Base-by-base conservation (phyloP, 371 early-diverging fungal genomes). In the Mortierella sp. region DNA sequence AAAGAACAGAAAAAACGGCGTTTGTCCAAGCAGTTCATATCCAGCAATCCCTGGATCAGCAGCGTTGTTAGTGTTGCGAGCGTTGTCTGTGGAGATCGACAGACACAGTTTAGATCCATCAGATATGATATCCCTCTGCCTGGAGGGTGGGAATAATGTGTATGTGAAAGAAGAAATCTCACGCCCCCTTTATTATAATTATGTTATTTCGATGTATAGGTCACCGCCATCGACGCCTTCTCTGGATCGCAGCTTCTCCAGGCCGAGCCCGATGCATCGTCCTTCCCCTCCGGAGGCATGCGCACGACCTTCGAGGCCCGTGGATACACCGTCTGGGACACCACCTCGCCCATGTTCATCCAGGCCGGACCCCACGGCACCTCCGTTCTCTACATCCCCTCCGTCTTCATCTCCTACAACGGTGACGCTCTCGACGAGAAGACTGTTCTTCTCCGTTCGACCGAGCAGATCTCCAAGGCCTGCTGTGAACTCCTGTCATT, bases 241-340 rank as follows among this genome's bases (percentile, higher is more conserved):
- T 97, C 97, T 50, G 99, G 99, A 41, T 90, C 93, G 60, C 95
- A 97, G 83, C 88, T 99, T 60, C 84, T 99, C 64, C 99, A 99
- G 87, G 94, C 97, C 21, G 99, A 99, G 84, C 98, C 99, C 47
- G 99, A 99, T 86, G 99, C 99, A 9, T 98, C 98, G n/a, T 95
- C 95, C 49, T 99, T 99, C 92, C 99, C 99, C 64, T 94, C 94
- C 61, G 99, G 99, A 80, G 98, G 99, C 73, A 94, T 97, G 91
- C 91, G 98, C 71, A 86, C 94, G 64, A 99, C 99, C 57, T 99
- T 99, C 80, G 98, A 99, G 87, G 99, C 98, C 59, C 95, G 98
- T 82, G 98, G 99, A 64, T 99, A 99, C 88, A 99, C 98, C 68
- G 94, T 97, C 79, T 99, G 99, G 99, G 98, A 97, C 82, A 95